phyloP scores from a whole-genome alignment of 441 rosid species.

The Populus hybrid region DNA sequence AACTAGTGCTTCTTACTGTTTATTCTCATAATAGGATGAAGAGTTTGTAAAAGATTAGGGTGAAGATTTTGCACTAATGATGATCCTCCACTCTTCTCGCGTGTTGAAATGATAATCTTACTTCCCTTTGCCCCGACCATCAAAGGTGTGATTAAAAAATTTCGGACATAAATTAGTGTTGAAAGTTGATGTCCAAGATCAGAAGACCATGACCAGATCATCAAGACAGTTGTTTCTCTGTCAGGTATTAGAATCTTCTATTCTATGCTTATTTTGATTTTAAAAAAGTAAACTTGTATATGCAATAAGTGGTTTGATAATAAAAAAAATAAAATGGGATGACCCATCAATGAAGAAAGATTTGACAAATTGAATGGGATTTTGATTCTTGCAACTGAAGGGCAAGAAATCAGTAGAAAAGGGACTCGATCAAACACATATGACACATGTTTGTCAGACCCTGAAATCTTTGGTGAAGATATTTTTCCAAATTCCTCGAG shows the following conservation, averaged over 20 bases:
- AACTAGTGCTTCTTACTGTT: neutral
- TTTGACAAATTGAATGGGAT: neutral
- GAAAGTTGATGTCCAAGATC: too few relatives aligned
- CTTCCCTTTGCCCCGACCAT: neutral
- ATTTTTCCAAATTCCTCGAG: too few relatives aligned
- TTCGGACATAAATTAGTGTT: too few relatives aligned
- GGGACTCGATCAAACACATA: too few relatives aligned
- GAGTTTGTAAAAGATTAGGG: neutral
- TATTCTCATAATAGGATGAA: neutral
- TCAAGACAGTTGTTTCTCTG: neutral
- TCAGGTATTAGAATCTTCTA: neutral
- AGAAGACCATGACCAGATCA: neutral
- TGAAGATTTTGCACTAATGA: too few relatives aligned
- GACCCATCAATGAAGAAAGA: neutral
- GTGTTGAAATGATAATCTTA: neutral
- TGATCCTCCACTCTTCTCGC: neutral
- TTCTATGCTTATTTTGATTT: neutral
- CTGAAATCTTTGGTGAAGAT: too few relatives aligned
- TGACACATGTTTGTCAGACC: too few relatives aligned
- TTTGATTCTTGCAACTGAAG: too few relatives aligned
- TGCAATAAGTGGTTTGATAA: neutral
- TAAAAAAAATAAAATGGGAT: neutral
- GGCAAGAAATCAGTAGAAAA: too few relatives aligned
- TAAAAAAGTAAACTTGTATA: neutral
- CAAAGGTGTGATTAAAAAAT: neutral